Percentiles rank a stretch among this genome's conserved stretches.
Conservation (phyloP, 2,329 filamentous ascomycete genomes). For the Pyricularia sp. region DNA sequence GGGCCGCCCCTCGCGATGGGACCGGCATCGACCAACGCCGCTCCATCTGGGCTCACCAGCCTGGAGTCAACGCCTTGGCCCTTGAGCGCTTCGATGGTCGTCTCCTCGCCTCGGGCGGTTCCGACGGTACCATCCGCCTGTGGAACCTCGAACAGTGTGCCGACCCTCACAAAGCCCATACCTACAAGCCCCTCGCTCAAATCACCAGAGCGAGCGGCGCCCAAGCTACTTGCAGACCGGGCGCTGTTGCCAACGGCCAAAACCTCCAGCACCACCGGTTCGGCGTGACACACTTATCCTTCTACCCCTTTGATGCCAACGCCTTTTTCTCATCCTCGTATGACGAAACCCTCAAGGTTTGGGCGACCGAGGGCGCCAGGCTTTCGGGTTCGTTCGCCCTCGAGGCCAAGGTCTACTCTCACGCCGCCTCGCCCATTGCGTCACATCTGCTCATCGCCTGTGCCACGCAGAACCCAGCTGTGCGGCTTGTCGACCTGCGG, state of each 20-base stretch:
- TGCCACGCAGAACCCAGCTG: conserved; percentile 75
- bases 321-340: conserved; percentile 72
- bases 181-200: conserved; percentile 43
- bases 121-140: conserved; percentile 73
- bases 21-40: conserved; percentile 18
- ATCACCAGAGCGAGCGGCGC: conserved; percentile 30
- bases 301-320: conserved; percentile 68
- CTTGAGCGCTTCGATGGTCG: conserved; percentile 76
- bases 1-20: conserved; percentile 8
- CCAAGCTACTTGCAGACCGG: conserved; percentile 2
- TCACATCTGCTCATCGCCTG: conserved; percentile 74
- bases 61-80: conserved; percentile 70
- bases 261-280: conserved; percentile 44
- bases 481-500: conserved; percentile 77
- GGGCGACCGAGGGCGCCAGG: conserved; percentile 53
- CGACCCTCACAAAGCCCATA: conserved; percentile 33
- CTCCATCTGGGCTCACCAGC: conserved; percentile 56
- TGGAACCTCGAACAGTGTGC: conserved; percentile 70
- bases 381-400: conserved; percentile 60
- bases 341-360: conserved; percentile 68
- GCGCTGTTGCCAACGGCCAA: neutral
- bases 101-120: conserved; percentile 74
- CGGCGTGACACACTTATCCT: conserved; percentile 66
- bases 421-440: conserved; percentile 66
- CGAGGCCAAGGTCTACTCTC: conserved; percentile 61